These are phyloP conservation scores for Dactylella cylindrospora DNA, from an alignment of 2,329 filamentous ascomycete genomes.

Conservation along the genomic window DNA sequence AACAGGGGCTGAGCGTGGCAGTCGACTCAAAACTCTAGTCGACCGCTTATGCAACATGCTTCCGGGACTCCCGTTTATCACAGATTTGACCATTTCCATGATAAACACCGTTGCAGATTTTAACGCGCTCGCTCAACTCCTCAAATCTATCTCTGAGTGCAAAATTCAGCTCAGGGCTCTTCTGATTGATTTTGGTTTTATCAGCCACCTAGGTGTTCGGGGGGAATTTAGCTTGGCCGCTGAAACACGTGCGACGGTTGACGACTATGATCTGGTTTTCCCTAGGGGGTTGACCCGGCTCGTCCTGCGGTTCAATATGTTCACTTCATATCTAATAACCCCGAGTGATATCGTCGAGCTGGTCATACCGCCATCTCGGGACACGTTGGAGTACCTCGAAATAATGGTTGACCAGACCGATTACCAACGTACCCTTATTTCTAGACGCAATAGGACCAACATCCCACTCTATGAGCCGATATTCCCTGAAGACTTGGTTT, in stretches of 20 bases:
- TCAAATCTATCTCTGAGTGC: not conserved
- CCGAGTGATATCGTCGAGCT: conserved; percentile 2
- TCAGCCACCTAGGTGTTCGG: too few relatives aligned
- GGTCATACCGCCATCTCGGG: conserved; percentile 1
- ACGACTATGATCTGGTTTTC: conserved; percentile 3
- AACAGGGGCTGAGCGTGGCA: conserved; percentile 3
- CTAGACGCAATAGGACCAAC: not conserved
- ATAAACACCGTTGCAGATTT: conserved; percentile 7
- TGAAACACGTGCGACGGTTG: conserved; percentile 2
- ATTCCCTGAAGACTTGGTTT: conserved; percentile 5
- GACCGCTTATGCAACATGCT: not conserved
- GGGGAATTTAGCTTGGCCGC: conserved; percentile 3
- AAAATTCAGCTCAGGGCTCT: not conserved
- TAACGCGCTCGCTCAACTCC: not conserved
- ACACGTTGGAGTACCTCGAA: conserved; percentile 2
- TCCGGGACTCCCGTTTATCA: not conserved
- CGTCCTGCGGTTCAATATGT: conserved; percentile 1
- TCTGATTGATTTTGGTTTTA: not conserved
- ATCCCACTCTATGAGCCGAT: conserved; percentile 5
- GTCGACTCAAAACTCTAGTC: not conserved
- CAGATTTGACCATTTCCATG: conserved; percentile 10
- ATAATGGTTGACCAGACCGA: not conserved
- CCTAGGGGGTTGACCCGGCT: not conserved
- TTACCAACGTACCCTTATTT: not conserved
- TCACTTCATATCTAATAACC: conserved; percentile 8